These are phyloP conservation scores for Cryptococcus sp. DNA, from an alignment of 1,284 basidiomycete species.

Conservation along the genomic window DNA sequence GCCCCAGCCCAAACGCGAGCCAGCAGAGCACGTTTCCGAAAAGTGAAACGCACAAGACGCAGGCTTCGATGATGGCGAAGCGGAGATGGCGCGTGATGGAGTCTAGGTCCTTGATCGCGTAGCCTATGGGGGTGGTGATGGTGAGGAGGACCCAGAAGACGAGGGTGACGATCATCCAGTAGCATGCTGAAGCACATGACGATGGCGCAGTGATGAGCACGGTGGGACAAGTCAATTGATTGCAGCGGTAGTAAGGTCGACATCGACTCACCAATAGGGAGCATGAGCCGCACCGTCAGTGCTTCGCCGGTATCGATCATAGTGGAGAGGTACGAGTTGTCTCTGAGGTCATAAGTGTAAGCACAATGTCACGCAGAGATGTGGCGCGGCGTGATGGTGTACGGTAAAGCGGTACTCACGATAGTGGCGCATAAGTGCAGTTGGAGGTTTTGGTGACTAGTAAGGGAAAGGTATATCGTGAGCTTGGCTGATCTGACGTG, in stretches of 20 bases:
- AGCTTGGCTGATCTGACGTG: no score
- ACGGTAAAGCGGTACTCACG: constrained; percentile 29
- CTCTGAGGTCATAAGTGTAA: constrained; percentile 16
- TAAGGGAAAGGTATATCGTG: neutral
- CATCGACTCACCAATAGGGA: constrained; percentile 36
- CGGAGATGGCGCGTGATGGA: constrained; percentile 44
- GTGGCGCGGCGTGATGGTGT: neutral
- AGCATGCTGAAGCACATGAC: constrained; percentile 30
- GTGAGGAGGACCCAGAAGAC: constrained; percentile 43
- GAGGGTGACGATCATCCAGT: constrained; percentile 46
- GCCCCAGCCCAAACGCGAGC: constrained; percentile 43
- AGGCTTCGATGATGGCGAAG: constrained; percentile 43
- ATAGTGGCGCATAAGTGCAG: constrained; percentile 49
- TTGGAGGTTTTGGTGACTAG: constrained; percentile 40
- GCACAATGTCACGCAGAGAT: neutral
- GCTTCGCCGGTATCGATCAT: constrained; percentile 45
- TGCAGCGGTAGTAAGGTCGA: no score
- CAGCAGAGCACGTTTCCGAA: constrained; percentile 49
- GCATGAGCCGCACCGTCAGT: constrained; percentile 41
- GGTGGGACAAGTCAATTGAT: no score
- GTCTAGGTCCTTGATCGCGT: constrained; percentile 41
- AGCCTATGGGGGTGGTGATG: constrained; percentile 29
- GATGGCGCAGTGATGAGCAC: neutral
- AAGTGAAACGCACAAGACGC: constrained; percentile 42
- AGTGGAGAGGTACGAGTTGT: constrained; percentile 38